These are phyloP conservation scores for Mortierella sp. DNA, from an alignment of 371 early-diverging fungal genomes.

Conservation along the genomic window DNA sequence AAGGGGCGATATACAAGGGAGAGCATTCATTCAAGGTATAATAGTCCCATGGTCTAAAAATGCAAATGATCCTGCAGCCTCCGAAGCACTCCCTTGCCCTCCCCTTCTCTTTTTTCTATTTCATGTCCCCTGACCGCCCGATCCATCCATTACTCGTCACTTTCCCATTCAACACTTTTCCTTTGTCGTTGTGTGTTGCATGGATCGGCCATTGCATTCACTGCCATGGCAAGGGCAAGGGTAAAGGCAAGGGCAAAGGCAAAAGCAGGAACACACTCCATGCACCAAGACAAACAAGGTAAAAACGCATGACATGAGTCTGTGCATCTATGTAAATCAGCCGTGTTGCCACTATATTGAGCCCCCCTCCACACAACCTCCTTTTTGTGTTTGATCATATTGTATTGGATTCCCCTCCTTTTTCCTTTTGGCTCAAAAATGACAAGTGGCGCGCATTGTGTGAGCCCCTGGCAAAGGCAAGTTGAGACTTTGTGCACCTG, in stretches of 20 bases:
- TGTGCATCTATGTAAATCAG: background rate
- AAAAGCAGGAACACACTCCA: background rate
- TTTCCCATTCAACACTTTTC: background rate
- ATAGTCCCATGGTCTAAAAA: background rate
- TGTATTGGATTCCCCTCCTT: background rate
- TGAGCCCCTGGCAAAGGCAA: background rate
- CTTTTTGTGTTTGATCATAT: background rate
- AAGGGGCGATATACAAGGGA: background rate
- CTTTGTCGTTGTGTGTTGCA: background rate
- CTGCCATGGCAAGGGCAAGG: too few species aligned
- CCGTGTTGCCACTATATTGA: background rate
- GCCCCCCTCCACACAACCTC: background rate
- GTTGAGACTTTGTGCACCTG: background rate
- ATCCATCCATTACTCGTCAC: background rate
- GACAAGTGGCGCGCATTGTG: background rate
- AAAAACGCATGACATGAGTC: background rate
- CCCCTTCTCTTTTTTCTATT: background rate
- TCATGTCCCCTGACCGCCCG: background rate
- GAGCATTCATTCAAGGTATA: background rate
- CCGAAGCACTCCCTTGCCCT: background rate
- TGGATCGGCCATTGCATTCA: background rate
- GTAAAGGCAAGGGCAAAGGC: too few species aligned
- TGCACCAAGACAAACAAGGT: too few species aligned
- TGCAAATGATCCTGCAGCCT: background rate
- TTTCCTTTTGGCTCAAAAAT: background rate